phyloP scores from a whole-genome alignment of 139 green algal genomes.

The Micractinium conductrix region DNA sequence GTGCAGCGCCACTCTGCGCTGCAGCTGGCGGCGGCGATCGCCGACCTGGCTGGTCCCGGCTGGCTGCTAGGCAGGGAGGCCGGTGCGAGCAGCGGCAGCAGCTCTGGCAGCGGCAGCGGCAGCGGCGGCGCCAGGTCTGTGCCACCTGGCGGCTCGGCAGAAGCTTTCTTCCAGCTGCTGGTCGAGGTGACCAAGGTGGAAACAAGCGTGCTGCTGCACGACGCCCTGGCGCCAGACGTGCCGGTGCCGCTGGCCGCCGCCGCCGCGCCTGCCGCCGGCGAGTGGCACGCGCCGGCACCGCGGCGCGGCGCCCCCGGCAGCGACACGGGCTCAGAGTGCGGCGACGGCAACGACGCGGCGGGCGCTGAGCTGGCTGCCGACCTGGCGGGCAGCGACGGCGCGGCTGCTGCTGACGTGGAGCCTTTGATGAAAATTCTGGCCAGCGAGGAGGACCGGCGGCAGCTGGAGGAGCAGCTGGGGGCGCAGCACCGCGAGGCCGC shows the following conservation, averaged over 20 bases:
- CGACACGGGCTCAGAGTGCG: constrained; percentile 2
- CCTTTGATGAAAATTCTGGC: constrained; percentile 10
- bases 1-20: constrained; percentile 66
- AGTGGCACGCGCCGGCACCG: constrained; percentile 13
- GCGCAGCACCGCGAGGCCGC: neutral
- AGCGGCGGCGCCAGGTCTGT: neutral
- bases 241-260: constrained; percentile 20
- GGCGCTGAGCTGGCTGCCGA: constrained; percentile 26
- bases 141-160: neutral
- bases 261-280: neutral
- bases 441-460: constrained; percentile 17
- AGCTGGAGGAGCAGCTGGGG: constrained; percentile 31
- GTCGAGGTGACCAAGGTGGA: constrained; percentile 59
- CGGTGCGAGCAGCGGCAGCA: too few relatives aligned
- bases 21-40: constrained; percentile 56
- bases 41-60: constrained; percentile 42
- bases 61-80: constrained; percentile 57
- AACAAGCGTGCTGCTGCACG: constrained; percentile 57
- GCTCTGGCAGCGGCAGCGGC: neutral
- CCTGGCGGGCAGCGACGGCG: constrained; percentile 3
- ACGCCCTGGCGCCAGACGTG: constrained; percentile 46
- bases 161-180: constrained; percentile 59
- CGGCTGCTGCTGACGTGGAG: constrained; percentile 1
- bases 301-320: constrained; percentile 3
- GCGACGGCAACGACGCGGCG: neutral